A percentile compares a stretch with the other conserved stretches of the same genome.
phyloP scores from a whole-genome alignment of 352 stramenopile genomes.

The Phytophthora ramorum region DNA sequence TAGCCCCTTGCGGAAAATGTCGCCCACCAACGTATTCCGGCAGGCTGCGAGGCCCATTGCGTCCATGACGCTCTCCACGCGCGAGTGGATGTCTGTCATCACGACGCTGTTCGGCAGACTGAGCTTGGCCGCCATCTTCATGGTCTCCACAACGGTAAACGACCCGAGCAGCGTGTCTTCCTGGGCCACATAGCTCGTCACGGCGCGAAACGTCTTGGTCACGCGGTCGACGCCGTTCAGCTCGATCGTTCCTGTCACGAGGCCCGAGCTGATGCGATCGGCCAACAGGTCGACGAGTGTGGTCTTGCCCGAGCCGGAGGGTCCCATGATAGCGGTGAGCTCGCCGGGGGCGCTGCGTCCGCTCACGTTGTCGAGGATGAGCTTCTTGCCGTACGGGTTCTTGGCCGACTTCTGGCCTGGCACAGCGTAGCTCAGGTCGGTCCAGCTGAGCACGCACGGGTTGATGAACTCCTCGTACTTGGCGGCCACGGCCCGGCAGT shows the following conservation, averaged over 20 bases:
- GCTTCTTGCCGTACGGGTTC: conserved; percentile 33
- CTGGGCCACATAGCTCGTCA: conserved; percentile 75
- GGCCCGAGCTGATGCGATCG: conserved; percentile 57
- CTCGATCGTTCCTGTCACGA: conserved; percentile 53
- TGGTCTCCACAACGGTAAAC: conserved; percentile 74
- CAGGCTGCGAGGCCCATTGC: conserved; percentile 58
- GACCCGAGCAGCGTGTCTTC: conserved; percentile 69
- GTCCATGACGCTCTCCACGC: conserved; percentile 61
- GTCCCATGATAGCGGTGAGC: conserved; percentile 72
- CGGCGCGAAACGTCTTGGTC: conserved; percentile 44
- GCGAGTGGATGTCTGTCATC: conserved; percentile 29
- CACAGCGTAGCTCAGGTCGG: conserved; percentile 30
- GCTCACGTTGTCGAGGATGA: conserved; percentile 64
- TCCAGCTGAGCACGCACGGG: conserved; percentile 33
- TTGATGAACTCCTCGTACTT: conserved; percentile 36
- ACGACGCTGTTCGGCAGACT: conserved; percentile 50
- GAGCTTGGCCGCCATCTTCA: conserved; percentile 67
- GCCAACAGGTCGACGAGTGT: conserved; percentile 71
- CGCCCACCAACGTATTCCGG: conserved; percentile 69
- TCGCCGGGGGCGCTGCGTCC: conserved; percentile 58
- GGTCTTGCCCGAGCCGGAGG: conserved; percentile 67
- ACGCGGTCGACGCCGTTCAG: conserved; percentile 53
- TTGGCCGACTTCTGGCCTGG: conserved; percentile 13
- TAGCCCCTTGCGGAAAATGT: conserved; percentile 80
- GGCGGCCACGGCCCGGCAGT: conserved; percentile 14